These are phyloP conservation scores for Phytopythium vexans DNA, from an alignment of 352 stramenopile species.

Conservation along the genomic window DNA sequence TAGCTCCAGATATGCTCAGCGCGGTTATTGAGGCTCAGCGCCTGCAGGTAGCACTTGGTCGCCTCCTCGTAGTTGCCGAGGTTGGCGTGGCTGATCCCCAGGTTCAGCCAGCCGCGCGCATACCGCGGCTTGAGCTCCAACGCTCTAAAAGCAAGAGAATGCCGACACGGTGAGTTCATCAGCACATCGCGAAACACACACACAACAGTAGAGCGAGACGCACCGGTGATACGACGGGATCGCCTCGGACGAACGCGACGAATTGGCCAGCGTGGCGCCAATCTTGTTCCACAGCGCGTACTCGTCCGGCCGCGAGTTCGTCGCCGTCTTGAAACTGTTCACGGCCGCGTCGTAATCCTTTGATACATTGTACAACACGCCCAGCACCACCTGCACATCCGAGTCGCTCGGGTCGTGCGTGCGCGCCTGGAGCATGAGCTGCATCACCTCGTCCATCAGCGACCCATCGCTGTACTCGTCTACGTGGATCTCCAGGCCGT, in stretches of 20 bases:
- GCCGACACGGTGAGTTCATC: constrained; percentile 7
- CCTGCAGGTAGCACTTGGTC: constrained; percentile 96
- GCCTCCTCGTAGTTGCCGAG: constrained; percentile 94
- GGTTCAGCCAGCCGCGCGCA: constrained; percentile 96
- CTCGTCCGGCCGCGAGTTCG: constrained; percentile 83
- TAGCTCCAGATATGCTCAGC: constrained; percentile 98
- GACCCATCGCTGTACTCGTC: constrained; percentile 89
- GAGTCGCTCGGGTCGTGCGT: constrained; percentile 70
- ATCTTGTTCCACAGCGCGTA: constrained; percentile 99
- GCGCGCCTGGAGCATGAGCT: constrained; percentile 91
- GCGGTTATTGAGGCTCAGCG: constrained; percentile 93
- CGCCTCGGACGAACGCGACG: constrained; percentile 90
- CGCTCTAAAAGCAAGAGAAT: constrained; percentile 42
- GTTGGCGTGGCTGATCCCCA: constrained; percentile 97
- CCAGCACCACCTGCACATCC: constrained; percentile 90
- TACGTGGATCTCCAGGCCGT: constrained; percentile 87
- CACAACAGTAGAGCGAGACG: constrained; percentile 6
- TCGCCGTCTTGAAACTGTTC: constrained; percentile 84
- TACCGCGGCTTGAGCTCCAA: constrained; percentile 97
- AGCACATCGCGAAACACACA: not conserved
- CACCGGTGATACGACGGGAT: constrained; percentile 91
- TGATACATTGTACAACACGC: constrained; percentile 97
- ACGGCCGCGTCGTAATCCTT: constrained; percentile 95
- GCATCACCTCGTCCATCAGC: constrained; percentile 93
- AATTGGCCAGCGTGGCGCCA: constrained; percentile 96